Percentiles rank a stretch among this genome's conserved stretches.
Evolutionary conservation across 108 stramenopile species (phyloP).

Genomic region (Skeletonema potamos): DNA sequence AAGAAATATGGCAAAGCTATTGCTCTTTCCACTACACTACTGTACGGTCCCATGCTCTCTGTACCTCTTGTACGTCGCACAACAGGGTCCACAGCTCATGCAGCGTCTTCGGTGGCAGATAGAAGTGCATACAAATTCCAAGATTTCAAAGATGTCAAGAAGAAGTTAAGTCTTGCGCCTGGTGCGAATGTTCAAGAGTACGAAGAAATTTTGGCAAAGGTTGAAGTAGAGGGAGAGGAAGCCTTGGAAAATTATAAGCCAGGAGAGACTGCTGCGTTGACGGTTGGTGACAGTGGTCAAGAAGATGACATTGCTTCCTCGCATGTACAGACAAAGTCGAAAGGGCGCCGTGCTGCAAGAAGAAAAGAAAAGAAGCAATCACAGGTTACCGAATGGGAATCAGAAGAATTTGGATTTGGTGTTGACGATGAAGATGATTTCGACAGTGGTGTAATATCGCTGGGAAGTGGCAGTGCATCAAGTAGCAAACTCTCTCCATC

Average conservation of each 20-base stretch:
- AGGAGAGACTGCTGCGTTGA: conserved; percentile 32
- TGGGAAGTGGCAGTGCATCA: conserved; percentile 15
- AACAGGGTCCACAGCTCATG: conserved; percentile 26
- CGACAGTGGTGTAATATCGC: conserved; percentile 24
- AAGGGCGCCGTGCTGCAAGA: neutral
- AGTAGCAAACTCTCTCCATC: conserved; percentile 16
- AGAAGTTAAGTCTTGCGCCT: conserved; percentile 42
- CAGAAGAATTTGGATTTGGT: conserved; percentile 48
- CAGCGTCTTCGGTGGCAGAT: conserved; percentile 19
- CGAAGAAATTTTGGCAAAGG: conserved; percentile 37
- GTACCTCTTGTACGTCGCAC: conserved; percentile 19
- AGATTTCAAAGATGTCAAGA: conserved; percentile 49
- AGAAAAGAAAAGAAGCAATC: conserved; percentile 22
- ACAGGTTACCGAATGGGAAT: conserved; percentile 46
- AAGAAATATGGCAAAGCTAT: conserved; percentile 44
- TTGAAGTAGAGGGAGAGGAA: conserved; percentile 39
- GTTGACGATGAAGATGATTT: conserved; percentile 41
- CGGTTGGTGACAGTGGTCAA: conserved; percentile 18
- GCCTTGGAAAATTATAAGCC: conserved; percentile 28
- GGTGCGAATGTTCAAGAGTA: conserved; percentile 38
- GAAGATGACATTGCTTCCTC: neutral
- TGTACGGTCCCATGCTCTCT: conserved; percentile 38
- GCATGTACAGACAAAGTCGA: neutral
- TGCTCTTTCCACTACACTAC: conserved; percentile 37
- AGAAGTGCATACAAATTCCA: conserved; percentile 35